A percentile compares a stretch with the other conserved stretches of the same genome.
Conservation (phyloP, 1,139 yeast species). For the Saccharomyces hybrid region DNA sequence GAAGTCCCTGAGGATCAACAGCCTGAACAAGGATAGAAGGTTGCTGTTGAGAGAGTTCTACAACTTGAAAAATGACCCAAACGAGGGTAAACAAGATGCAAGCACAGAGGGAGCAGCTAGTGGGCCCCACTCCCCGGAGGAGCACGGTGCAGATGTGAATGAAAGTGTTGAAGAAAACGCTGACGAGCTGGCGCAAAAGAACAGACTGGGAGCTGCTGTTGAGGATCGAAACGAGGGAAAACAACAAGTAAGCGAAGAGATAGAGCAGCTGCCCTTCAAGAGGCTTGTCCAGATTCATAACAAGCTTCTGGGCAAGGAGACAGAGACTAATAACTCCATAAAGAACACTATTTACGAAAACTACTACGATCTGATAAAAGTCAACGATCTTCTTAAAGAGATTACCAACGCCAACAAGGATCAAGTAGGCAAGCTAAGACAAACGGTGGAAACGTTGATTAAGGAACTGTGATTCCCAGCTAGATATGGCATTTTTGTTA, state of each 20-base stretch:
- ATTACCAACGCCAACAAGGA: constrained; percentile 12
- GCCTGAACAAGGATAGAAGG: constrained; percentile 34
- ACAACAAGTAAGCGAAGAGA: constrained; percentile 20
- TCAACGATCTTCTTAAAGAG: constrained; percentile 37
- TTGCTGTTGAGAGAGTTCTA: constrained; percentile 41
- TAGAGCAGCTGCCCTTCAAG: constrained; percentile 36
- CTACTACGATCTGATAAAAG: constrained; percentile 43
- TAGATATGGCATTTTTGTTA: neutral
- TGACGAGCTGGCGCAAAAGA: neutral
- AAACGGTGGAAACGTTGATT: constrained; percentile 6
- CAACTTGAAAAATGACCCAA: constrained; percentile 29
- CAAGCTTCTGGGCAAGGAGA: constrained; percentile 36
- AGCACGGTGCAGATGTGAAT: constrained; percentile 1
- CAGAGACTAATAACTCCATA: constrained; percentile 40
- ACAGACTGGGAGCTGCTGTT: constrained; percentile 10
- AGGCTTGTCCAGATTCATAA: constrained; percentile 37
- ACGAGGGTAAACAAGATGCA: constrained; percentile 11
- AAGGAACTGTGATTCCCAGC: neutral
- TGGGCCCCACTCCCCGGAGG: neutral
- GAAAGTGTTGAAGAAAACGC: neutral
- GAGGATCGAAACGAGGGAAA: neutral
- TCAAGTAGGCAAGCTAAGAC: constrained; percentile 9
- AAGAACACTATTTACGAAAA: constrained; percentile 46
- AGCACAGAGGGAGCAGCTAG: constrained; percentile 7
- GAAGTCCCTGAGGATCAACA: constrained; percentile 25